Conservation (phyloP, 108 stramenopile genomes). For the Aureococcus anophagefferens region DNA sequence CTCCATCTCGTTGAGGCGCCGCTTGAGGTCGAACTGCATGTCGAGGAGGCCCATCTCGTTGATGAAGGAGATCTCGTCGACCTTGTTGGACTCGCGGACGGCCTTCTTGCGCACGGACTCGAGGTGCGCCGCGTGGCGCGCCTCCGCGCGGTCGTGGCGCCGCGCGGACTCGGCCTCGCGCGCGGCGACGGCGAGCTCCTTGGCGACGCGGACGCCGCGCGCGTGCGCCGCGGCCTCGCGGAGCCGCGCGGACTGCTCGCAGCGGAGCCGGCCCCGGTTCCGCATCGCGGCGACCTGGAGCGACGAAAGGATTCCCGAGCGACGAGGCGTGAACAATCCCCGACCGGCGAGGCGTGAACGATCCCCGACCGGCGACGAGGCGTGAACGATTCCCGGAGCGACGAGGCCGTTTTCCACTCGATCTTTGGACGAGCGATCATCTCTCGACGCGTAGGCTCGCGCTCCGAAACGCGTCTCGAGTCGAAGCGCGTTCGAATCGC, state of each 20-base stretch:
- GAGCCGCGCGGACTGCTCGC: background rate
- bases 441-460: too few relatives aligned
- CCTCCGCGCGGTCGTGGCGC: background rate
- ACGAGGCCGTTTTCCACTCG: too few relatives aligned
- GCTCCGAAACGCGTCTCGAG: too few relatives aligned
- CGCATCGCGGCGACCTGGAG: background rate
- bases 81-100: background rate
- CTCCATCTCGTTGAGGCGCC: background rate
- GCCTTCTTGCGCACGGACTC: background rate
- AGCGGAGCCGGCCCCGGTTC: background rate
- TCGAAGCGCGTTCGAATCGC: too few relatives aligned
- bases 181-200: background rate
- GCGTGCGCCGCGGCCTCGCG: background rate
- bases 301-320: too few relatives aligned
- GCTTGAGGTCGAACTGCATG: background rate
- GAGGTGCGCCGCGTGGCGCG: background rate
- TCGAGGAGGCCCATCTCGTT: background rate
- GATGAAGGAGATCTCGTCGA: background rate
- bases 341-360: too few relatives aligned
- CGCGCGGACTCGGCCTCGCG: too few relatives aligned
- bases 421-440: too few relatives aligned
- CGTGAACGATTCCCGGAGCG: too few relatives aligned
- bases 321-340: too few relatives aligned
- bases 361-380: too few relatives aligned
- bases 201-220: background rate